Evolutionary conservation across 192 early-diverging fungal genomes (phyloP).

Genomic region (Umbelopsis isabellina): DNA sequence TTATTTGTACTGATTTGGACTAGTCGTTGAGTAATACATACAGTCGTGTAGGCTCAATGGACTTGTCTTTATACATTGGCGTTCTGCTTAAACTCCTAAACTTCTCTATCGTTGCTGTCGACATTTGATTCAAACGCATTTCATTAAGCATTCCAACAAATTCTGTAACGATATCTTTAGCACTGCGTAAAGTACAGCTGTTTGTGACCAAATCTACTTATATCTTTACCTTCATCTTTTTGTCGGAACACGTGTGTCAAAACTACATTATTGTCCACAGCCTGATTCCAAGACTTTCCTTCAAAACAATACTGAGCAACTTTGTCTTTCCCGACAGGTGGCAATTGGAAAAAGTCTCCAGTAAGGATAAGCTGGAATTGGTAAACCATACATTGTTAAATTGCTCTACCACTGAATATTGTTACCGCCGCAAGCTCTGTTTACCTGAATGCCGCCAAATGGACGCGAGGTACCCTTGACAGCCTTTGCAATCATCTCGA

Average conservation of each 20-base stretch:
- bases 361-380: constrained; percentile 53
- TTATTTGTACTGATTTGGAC: neutral
- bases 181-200: neutral
- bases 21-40: constrained; percentile 44
- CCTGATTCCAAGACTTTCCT: constrained; percentile 54
- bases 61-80: constrained; percentile 58
- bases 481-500: constrained; percentile 65
- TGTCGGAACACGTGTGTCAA: constrained; percentile 86
- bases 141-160: constrained; percentile 88
- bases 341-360: constrained; percentile 84
- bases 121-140: constrained; percentile 74
- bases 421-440: neutral
- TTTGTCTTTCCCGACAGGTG: constrained; percentile 62
- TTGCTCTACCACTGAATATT: neutral
- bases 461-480: constrained; percentile 47
- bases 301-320: constrained; percentile 69
- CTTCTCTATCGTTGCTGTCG: constrained; percentile 50
- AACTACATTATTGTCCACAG: constrained; percentile 60
- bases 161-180: constrained; percentile 29
- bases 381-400: neutral
- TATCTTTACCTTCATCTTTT: constrained; percentile 60
- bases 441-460: constrained; percentile 81
- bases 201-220: neutral
- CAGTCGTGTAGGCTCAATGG: constrained; percentile 69
- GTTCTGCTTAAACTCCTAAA: constrained; percentile 55